These are phyloP conservation scores for Russula sp. DNA, from an alignment of 768 basidiomycete species.

Conservation along the genomic window DNA sequence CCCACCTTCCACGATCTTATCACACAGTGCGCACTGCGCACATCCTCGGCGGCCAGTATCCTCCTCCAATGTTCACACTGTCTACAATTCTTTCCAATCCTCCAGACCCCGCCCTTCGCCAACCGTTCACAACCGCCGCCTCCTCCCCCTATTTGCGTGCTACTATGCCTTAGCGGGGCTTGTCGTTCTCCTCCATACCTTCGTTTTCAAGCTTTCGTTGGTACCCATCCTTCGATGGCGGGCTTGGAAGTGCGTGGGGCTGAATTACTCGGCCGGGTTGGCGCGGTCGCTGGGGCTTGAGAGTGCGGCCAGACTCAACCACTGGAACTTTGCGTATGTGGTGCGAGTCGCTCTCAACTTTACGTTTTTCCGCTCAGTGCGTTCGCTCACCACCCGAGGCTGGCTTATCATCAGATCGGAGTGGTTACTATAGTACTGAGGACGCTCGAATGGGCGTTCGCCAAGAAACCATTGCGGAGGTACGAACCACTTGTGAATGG, in stretches of 20 bases:
- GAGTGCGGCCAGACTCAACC: neutral
- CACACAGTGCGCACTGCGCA: too few relatives aligned
- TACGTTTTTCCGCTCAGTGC: neutral
- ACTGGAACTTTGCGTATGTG: constrained; percentile 10
- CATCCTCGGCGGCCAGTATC: neutral
- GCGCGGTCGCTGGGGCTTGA: neutral
- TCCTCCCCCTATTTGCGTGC: constrained; percentile 3
- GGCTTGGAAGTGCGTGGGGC: constrained; percentile 1
- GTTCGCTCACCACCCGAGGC: neutral
- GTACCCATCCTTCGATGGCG: constrained; percentile 6
- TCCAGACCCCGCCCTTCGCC: constrained; percentile 12
- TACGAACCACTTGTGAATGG: neutral
- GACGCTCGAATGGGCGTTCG: constrained; percentile 14
- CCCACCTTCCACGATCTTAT: too few relatives aligned
- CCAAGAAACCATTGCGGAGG: neutral
- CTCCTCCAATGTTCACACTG: neutral
- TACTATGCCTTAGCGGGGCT: constrained; percentile 7
- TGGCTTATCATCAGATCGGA: neutral
- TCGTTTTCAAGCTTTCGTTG: neutral
- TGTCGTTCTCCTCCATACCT: constrained; percentile 10
- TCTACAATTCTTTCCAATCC: neutral
- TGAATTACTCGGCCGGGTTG: constrained; percentile 1
- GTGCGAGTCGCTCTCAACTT: neutral
- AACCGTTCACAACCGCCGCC: constrained; percentile 5
- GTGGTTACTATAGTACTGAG: neutral